A percentile compares a stretch with the other conserved stretches of the same genome.
These are phyloP conservation scores for Zopfia rhizophila DNA, from an alignment of 2,329 filamentous ascomycete species.

Conservation along the genomic window DNA sequence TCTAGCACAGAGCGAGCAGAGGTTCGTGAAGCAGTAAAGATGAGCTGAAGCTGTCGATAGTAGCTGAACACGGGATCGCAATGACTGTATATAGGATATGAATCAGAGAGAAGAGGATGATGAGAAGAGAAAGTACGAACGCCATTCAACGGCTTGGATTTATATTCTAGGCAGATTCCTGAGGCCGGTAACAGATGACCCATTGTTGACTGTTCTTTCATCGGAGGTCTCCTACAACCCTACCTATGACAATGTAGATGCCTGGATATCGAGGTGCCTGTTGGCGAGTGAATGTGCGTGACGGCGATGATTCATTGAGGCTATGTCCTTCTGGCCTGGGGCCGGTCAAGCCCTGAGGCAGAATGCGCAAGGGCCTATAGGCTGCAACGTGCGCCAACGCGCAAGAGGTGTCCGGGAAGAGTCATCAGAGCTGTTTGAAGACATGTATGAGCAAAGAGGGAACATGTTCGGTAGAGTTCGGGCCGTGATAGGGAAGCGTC, in stretches of 20 bases:
- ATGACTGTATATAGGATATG: slow-evolving; percentile 30
- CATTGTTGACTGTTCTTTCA: slow-evolving; percentile 30
- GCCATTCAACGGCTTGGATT: slow-evolving; percentile 24
- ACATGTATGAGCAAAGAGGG: slow-evolving; percentile 18
- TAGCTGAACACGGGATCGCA: slow-evolving; percentile 22
- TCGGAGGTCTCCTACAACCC: slow-evolving; percentile 39
- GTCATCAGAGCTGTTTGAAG: slow-evolving; percentile 32
- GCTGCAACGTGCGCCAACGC: slow-evolving; percentile 26
- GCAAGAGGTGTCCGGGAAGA: slow-evolving; percentile 27
- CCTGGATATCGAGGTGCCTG: slow-evolving; percentile 38
- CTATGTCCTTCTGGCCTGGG: slow-evolving; percentile 32
- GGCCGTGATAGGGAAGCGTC: slow-evolving; percentile 21
- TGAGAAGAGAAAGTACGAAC: slow-evolving; percentile 19
- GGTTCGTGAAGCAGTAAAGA: slow-evolving; percentile 16
- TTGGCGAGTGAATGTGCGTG: slow-evolving; percentile 34
- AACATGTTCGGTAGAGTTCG: slow-evolving; percentile 27
- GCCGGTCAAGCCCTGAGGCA: slow-evolving; percentile 37
- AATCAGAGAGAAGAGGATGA: slow-evolving; percentile 22
- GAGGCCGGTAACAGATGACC: slow-evolving; percentile 39
- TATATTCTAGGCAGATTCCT: slow-evolving; percentile 48
- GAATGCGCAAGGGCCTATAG: slow-evolving; percentile 31
- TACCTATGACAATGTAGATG: slow-evolving; percentile 30
- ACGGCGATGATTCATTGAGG: slow-evolving; percentile 45
- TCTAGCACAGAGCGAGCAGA: slow-evolving; percentile 19
- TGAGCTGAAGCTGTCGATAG: slow-evolving; percentile 29